Percentiles rank a stretch among this genome's conserved stretches.
Evolutionary conservation across 192 early-diverging fungal genomes (phyloP).

Genomic region (Phlyctochytrium planicorne): DNA sequence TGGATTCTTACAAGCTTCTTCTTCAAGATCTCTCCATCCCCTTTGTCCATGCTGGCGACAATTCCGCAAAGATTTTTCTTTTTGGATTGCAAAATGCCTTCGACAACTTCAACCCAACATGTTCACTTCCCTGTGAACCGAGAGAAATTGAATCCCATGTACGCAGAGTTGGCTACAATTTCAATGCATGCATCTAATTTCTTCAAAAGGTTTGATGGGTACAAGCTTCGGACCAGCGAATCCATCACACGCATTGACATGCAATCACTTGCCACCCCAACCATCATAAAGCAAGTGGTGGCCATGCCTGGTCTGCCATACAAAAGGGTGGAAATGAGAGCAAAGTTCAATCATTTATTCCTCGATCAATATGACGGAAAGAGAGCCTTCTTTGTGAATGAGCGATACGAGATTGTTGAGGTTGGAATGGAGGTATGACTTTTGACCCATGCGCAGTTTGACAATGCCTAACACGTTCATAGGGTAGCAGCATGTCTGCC

Average conservation of each 20-base stretch:
- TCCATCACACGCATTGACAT: not conserved
- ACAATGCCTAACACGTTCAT: too few species aligned
- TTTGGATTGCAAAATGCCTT: too few species aligned
- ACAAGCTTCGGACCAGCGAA: not conserved
- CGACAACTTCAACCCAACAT: too few species aligned
- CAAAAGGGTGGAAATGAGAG: not conserved
- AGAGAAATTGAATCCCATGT: not conserved
- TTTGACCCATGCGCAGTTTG: too few species aligned
- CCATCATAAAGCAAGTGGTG: not conserved
- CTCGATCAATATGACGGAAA: not conserved
- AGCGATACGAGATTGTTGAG: not conserved
- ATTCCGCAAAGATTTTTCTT: too few species aligned
- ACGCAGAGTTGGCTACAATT: not conserved
- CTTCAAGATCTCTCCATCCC: not conserved
- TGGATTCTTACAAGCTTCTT: slow-evolving; percentile 6
- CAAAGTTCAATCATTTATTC: not conserved
- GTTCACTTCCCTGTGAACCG: not conserved
- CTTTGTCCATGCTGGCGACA: too few species aligned
- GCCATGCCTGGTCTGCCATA: not conserved
- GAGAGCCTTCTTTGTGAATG: not conserved
- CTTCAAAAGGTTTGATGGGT: not conserved
- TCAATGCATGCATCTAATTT: not conserved
- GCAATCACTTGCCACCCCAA: not conserved
- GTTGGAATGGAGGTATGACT: not conserved
- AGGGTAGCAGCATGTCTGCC: too few species aligned